Conservation (phyloP, 495 filamentous ascomycete genomes). For the Lindgomyces ingoldianus region DNA sequence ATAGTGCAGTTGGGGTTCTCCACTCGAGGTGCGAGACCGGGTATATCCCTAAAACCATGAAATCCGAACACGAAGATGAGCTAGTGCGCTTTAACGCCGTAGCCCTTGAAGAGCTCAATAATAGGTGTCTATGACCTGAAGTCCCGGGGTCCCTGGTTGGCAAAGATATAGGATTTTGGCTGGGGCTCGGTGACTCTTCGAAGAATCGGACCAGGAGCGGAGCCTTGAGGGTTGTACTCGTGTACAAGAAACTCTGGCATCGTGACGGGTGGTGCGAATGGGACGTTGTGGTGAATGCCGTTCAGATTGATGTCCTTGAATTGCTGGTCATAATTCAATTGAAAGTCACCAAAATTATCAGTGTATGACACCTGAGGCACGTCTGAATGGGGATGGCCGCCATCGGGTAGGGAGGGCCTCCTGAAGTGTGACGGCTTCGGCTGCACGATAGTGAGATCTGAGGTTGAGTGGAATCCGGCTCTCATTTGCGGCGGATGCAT, state of each 20-base stretch:
- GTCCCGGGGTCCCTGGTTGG: conserved; percentile 34
- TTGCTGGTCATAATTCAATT: conserved; percentile 11
- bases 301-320: conserved; percentile 23
- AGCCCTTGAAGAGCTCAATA: background rate
- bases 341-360: conserved; percentile 13
- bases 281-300: conserved; percentile 27
- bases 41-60: conserved; percentile 24
- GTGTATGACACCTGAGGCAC: conserved; percentile 24
- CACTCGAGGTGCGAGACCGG: conserved; percentile 9
- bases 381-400: conserved; percentile 5
- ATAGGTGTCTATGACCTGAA: conserved; percentile 16
- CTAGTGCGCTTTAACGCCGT: background rate
- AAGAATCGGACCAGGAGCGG: background rate
- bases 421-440: conserved; percentile 37
- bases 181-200: conserved; percentile 21
- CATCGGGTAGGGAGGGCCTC: conserved; percentile 36
- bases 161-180: conserved; percentile 36
- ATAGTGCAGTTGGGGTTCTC: conserved; percentile 6
- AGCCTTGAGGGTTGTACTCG: conserved; percentile 30
- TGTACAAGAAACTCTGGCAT: conserved; percentile 37
- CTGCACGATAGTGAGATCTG: conserved; percentile 31
- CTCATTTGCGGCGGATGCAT: conserved; percentile 32
- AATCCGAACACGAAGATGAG: conserved; percentile 10
- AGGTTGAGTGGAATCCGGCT: conserved; percentile 26
- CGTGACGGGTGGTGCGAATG: conserved; percentile 23